Evolutionary conservation across 495 filamentous ascomycete species (phyloP).

Genomic region (Penicillium canariense): DNA sequence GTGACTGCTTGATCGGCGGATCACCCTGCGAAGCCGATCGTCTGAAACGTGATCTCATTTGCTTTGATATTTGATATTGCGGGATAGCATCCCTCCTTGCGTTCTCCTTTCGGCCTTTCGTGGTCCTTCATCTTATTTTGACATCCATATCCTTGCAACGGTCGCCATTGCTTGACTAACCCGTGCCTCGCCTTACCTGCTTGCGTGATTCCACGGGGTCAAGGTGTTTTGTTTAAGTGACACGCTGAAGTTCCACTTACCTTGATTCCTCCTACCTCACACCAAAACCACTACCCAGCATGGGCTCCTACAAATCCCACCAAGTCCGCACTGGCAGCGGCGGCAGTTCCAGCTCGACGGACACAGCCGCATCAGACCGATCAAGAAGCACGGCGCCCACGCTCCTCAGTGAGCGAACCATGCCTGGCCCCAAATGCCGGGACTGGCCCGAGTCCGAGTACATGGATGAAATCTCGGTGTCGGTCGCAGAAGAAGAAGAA

Average conservation of each 20-base stretch:
- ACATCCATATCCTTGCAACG: constrained; percentile 2
- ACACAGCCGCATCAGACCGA: constrained; percentile 60
- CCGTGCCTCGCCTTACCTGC: no score
- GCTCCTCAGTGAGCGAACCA: constrained; percentile 56
- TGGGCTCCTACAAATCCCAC: constrained; percentile 38
- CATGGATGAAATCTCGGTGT: constrained; percentile 25
- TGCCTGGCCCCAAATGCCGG: constrained; percentile 26
- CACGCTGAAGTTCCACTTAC: no score
- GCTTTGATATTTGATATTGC: background rate
- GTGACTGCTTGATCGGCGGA: background rate
- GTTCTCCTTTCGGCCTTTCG: background rate
- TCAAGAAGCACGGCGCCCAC: constrained; percentile 71
- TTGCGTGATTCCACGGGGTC: no score
- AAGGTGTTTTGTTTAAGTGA: background rate
- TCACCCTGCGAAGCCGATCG: constrained; percentile 1
- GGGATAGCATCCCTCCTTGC: background rate
- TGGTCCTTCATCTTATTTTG: background rate
- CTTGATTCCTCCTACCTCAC: background rate
- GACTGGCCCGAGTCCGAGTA: constrained; percentile 6
- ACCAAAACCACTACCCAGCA: constrained; percentile 8
- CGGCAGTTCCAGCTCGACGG: constrained; percentile 57
- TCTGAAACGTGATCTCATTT: constrained; percentile 4
- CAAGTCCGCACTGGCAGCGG: constrained; percentile 27
- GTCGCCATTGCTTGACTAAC: background rate
- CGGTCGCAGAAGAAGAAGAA: constrained; percentile 39